Evolutionary conservation across 352 stramenopile genomes (phyloP).

Genomic region (Phytophthora pseudosyringae): DNA sequence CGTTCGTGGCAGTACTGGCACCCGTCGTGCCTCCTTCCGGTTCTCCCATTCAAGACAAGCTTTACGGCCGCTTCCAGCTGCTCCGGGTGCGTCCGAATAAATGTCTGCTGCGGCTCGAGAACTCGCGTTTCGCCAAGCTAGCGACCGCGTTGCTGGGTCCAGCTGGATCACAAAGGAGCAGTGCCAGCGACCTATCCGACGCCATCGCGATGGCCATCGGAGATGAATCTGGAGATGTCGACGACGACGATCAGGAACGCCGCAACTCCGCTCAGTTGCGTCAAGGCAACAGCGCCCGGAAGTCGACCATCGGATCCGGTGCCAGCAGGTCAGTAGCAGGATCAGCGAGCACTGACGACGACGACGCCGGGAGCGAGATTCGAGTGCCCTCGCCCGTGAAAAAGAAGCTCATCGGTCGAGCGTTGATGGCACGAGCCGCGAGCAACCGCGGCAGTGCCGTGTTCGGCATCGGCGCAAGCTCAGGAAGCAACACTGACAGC

Average conservation of each 20-base stretch:
- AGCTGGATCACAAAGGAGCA: constrained; percentile 30
- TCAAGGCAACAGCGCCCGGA: constrained; percentile 9
- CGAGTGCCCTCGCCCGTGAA: constrained; percentile 58
- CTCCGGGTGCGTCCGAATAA: constrained; percentile 70
- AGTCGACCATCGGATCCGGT: constrained; percentile 18
- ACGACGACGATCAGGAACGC: constrained; percentile 15
- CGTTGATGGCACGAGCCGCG: constrained; percentile 34
- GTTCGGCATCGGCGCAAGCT: constrained; percentile 20
- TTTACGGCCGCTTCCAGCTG: constrained; percentile 72
- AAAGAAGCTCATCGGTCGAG: constrained; percentile 49
- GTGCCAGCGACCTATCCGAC: constrained; percentile 39
- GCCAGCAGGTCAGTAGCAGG: constrained; percentile 10
- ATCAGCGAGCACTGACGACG: constrained; percentile 23
- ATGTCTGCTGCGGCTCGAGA: constrained; percentile 62
- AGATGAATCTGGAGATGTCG: constrained; percentile 13
- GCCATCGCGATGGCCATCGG: constrained; percentile 51
- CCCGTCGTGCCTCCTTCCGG: constrained; percentile 54
- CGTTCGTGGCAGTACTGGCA: constrained; percentile 53
- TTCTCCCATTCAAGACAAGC: constrained; percentile 69
- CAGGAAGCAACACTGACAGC: constrained; percentile 37
- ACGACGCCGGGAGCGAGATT: constrained; percentile 45
- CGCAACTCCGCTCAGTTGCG: constrained; percentile 1
- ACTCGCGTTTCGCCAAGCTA: constrained; percentile 55
- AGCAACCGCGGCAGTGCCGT: constrained; percentile 46
- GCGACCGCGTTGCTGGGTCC: constrained; percentile 22